Evolutionary conservation across 2,329 filamentous ascomycete species (phyloP), one percentile per base, ranked within the genome.

Genomic region (Apiospora aurea): DNA sequence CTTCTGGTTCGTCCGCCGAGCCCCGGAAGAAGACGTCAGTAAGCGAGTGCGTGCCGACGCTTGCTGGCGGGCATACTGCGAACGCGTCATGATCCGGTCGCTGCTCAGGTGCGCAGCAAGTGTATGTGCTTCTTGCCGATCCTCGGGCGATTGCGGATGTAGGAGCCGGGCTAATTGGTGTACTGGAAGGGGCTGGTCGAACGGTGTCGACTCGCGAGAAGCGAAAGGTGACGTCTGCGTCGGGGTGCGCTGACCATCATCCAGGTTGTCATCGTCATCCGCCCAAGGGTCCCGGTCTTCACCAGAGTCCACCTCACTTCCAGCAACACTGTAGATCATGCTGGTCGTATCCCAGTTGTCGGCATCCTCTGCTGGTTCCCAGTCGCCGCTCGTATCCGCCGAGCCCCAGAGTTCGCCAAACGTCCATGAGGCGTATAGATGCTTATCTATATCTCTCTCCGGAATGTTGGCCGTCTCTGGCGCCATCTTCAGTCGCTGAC

Each of bases 351-450:
- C 94, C 78, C 92, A 91, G 64, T 92, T 87, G 14, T 90, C 85
- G 4, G 89, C 86, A 5, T 84, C 79, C 14, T 85, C 81, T 10
- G 81, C 78, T 0, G 91, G 91, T 44, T 85, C 81, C 80, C 95
- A 98, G 74, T 96, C 93, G 41, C 93, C 93, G 78, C 94, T 97
- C 6, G 87, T 86, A 79, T 98, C 96, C 44, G 91, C 86, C 21
- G 92, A 91, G 1, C 96, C 95, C 91, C 94, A 98, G 84, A 93
- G 93, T 10, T 94, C 94, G 26, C 94, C 94, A 70, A 87, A 86
- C 70, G 93, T 90, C 93, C 94, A 98, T 89, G 95, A 96, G 43
- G 86, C 86, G 80, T 98, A 98, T 1, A 98, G 84, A 72, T 90
- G 91, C 2, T 88, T 87, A 75, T 96, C 92, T 2, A 98, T 85